Conservation (phyloP, 805 yeast species). For the Saturnispora serradocipensis region DNA sequence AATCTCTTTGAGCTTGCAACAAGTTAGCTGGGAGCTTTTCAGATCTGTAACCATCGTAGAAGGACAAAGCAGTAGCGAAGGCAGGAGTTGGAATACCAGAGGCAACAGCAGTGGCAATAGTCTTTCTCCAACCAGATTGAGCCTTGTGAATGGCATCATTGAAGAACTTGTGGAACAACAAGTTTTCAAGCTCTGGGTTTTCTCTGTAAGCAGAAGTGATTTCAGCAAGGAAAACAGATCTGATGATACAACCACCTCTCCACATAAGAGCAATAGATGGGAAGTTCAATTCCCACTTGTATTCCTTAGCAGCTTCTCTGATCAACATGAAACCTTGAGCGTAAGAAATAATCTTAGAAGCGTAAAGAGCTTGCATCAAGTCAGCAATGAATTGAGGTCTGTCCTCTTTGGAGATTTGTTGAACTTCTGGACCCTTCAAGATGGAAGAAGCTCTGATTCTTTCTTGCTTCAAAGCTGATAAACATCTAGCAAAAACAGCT, state of each 20-base stretch:
- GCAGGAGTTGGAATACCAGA: constrained; percentile 98
- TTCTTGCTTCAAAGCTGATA: constrained; percentile 87
- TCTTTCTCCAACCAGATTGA: constrained; percentile 90
- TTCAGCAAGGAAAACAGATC: constrained; percentile 96
- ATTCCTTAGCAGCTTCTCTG: constrained; percentile 95
- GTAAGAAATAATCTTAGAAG: constrained; percentile 95
- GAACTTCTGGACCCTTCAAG: constrained; percentile 69
- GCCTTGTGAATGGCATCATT: constrained; percentile 85
- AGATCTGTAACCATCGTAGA: constrained; percentile 98
- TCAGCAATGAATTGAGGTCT: constrained; percentile 80
- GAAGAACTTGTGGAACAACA: constrained; percentile 94
- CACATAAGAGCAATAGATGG: constrained; percentile 99
- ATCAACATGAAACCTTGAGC: constrained; percentile 99
- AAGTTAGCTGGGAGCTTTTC: constrained; percentile 93
- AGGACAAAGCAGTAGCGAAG: constrained; percentile 89
- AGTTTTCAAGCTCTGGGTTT: constrained; percentile 88
- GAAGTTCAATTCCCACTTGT: constrained; percentile 94
- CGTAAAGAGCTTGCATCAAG: constrained; percentile 96
- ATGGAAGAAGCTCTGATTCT: constrained; percentile 77
- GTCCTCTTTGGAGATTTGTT: constrained; percentile 59
- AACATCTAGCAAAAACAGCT: constrained; percentile 95
- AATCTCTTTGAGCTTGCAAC: constrained; percentile 99
- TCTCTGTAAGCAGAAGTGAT: constrained; percentile 94
- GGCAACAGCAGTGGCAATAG: constrained; percentile 66
- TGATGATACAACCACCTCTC: constrained; percentile 99